phyloP scores from a whole-genome alignment of 441 rosid species.

The Adansonia rubrostipa region DNA sequence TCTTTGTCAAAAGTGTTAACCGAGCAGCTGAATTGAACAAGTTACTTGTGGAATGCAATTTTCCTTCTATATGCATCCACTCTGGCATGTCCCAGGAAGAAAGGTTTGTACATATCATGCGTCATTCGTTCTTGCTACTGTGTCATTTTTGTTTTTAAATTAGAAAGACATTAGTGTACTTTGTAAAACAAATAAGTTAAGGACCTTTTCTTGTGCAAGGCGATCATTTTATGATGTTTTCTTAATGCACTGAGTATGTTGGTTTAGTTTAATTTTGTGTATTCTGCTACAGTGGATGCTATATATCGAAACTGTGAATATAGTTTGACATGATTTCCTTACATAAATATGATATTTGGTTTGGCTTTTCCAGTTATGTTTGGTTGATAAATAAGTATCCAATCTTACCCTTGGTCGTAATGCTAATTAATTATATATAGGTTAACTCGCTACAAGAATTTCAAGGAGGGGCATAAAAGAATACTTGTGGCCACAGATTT shows the following conservation, averaged over 20 bases:
- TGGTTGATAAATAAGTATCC: neutral
- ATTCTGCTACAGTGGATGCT: neutral
- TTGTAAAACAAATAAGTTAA: conserved; percentile 2
- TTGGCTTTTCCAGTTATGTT: neutral
- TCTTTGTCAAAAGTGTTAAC: conserved; percentile 93
- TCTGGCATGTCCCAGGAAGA: conserved; percentile 99
- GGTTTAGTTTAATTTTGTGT: neutral
- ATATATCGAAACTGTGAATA: neutral
- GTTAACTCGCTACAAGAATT: conserved; percentile 92
- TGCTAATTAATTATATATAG: conserved; percentile 38
- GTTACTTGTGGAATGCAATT: conserved; percentile 90
- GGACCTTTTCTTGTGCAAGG: neutral
- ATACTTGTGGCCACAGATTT: conserved; percentile 95
- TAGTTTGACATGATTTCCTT: too few relatives aligned
- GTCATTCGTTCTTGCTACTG: neutral
- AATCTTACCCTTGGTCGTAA: neutral
- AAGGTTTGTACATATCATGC: conserved; percentile 49
- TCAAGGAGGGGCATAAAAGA: conserved; percentile 98
- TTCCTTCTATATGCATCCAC: conserved; percentile 96
- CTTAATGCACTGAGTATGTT: neutral
- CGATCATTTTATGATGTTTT: neutral
- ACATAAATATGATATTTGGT: neutral
- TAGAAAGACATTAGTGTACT: neutral
- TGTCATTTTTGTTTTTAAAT: neutral
- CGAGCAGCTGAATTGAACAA: conserved; percentile 94